Base-by-base conservation (phyloP, 768 basidiomycete species). In the Sporobolomyces pararoseus region DNA sequence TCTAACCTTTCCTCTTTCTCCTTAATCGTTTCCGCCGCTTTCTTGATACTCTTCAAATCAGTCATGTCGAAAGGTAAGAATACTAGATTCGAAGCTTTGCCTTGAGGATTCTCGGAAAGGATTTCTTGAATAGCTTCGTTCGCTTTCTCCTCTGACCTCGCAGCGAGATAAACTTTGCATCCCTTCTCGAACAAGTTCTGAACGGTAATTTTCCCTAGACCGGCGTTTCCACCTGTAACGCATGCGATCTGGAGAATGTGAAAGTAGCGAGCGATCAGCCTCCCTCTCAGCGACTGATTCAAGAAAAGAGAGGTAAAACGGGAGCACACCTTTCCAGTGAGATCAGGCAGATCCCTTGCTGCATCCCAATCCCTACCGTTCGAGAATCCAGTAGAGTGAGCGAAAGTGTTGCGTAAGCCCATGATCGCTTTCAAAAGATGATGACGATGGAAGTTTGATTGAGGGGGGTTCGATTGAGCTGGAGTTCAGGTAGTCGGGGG, bases 161-260 rank as follows among this genome's bases (percentile, higher is more conserved):
- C 71, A 0, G 73, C 67, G 59, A 76, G 63, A 63, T 74, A 76
- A 39, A 74, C 70, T 44, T 75, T 75, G 55, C 59, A 61, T 16
- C 58, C 50, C 49, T 74, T 71, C 42, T 37, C 55, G 50, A 65
- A 63, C 5, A 76, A 68, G 23, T 64, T 37, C 0, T 29, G 55
- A 0, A 61, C 69, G 17, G 68, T 68, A n/a, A 59, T 49, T 34
- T 59, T 44, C 12, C 75, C 75, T 10, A 76, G 44, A 14, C 75
- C 75, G 25, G 65, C 65, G 50, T 69, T 74, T 16, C 58, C 68
- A 19, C 72, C 72, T 1, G 72, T 74, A 21, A 74, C 65, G 25
- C 66, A 31, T 2, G 72, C 72, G 60, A 73, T 68, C 68, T 70
- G 67, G 2, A 12, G 7, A 51, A 16, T 51, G 10, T 10, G 10